Evolutionary conservation across 768 basidiomycete species (phyloP).

Genomic region (Suillus hirtellus): DNA sequence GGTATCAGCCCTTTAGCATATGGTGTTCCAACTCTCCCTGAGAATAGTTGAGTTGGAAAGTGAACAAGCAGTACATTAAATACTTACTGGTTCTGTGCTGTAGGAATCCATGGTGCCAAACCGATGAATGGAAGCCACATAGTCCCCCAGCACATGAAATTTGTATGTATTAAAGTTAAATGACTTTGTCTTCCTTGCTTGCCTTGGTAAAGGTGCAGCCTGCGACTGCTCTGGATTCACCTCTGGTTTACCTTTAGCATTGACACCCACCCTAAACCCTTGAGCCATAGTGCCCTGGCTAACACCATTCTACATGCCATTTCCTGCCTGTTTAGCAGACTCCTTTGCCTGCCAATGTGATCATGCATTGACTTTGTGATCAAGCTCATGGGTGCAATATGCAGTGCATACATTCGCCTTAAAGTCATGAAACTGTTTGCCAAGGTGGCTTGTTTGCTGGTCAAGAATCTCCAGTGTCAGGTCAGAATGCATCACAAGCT

Average conservation of each 20-base stretch:
- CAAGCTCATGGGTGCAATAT: too few relatives aligned
- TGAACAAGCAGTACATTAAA: too few relatives aligned
- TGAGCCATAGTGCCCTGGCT: too few relatives aligned
- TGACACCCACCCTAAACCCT: too few relatives aligned
- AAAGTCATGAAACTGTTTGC: too few relatives aligned
- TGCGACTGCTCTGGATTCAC: neutral
- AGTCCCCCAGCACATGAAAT: constrained; percentile 35
- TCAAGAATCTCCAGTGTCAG: constrained; percentile 3
- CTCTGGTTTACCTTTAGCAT: neutral
- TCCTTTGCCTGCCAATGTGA: too few relatives aligned
- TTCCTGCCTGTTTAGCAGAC: too few relatives aligned
- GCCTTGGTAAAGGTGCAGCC: constrained; percentile 30
- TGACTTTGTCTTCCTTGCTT: constrained; percentile 35
- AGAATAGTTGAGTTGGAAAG: too few relatives aligned
- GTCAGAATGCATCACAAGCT: constrained; percentile 34
- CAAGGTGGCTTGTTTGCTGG: too few relatives aligned
- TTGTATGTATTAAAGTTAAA: constrained; percentile 23
- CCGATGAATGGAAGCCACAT: constrained; percentile 20
- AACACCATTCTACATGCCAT: too few relatives aligned
- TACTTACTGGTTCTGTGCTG: neutral
- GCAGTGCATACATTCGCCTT: too few relatives aligned
- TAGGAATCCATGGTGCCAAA: constrained; percentile 17
- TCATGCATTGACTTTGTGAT: too few relatives aligned
- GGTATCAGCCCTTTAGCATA: constrained; percentile 2
- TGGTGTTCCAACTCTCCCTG: constrained; percentile 13